Evolutionary conservation across 768 basidiomycete genomes (phyloP).

Genomic region (Xerocomellus dryophilus): DNA sequence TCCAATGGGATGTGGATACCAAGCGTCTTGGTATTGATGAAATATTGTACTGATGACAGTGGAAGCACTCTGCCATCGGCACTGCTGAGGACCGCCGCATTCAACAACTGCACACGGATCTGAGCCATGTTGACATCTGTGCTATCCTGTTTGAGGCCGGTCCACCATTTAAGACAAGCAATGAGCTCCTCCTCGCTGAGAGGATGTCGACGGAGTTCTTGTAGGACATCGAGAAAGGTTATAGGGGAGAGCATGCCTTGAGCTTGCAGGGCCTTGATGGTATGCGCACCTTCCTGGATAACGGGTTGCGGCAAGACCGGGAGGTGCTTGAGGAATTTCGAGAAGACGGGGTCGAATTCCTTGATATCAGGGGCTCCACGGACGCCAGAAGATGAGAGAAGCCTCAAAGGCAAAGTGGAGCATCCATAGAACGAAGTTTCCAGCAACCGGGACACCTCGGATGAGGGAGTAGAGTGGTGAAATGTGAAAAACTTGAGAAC

Average conservation of each 20-base stretch:
- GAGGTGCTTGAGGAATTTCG: slow-evolving; percentile 72
- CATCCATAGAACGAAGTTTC: slow-evolving; percentile 58
- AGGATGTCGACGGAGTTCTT: slow-evolving; percentile 68
- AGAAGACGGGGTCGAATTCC: slow-evolving; percentile 66
- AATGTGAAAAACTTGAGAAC: slow-evolving; percentile 88
- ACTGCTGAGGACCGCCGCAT: slow-evolving; percentile 60
- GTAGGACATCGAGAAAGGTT: slow-evolving; percentile 77
- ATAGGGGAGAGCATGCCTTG: slow-evolving; percentile 70
- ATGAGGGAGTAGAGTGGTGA: slow-evolving; percentile 79
- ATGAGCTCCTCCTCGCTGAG: slow-evolving; percentile 70
- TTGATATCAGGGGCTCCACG: slow-evolving; percentile 30
- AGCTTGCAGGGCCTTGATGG: slow-evolving; percentile 59
- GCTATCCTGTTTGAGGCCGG: slow-evolving; percentile 38
- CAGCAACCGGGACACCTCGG: slow-evolving; percentile 69
- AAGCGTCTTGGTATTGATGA: slow-evolving; percentile 61
- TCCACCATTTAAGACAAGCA: slow-evolving; percentile 90
- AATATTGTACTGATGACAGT: slow-evolving; percentile 66
- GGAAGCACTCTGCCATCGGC: slow-evolving; percentile 58
- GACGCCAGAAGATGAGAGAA: slow-evolving; percentile 10
- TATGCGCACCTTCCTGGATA: slow-evolving; percentile 49
- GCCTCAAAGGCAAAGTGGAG: slow-evolving; percentile 5
- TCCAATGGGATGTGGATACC: slow-evolving; percentile 44
- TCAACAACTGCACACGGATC: slow-evolving; percentile 60
- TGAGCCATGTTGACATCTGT: slow-evolving; percentile 37
- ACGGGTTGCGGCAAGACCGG: slow-evolving; percentile 69